phyloP scores from a whole-genome alignment of 345 rosid genomes.

The Schrenkiella parvula region DNA sequence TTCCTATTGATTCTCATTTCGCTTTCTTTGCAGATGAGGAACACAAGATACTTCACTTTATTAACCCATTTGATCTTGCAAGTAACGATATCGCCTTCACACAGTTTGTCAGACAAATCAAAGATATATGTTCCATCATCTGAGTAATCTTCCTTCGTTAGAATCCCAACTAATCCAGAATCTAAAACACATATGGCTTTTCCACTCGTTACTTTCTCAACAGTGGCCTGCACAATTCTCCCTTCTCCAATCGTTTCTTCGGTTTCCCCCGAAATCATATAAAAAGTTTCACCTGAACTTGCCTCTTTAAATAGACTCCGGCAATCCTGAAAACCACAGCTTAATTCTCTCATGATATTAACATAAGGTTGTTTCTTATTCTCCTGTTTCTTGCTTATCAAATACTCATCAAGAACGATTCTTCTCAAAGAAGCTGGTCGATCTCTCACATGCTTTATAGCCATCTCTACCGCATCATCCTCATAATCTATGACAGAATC shows the following conservation, averaged over 20 bases:
- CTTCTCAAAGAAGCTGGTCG: constrained; percentile 50
- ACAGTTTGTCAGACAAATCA: constrained; percentile 66
- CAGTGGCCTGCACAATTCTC: constrained; percentile 68
- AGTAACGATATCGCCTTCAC: constrained; percentile 70
- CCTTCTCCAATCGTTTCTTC: constrained; percentile 59
- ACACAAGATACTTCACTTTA: constrained; percentile 65
- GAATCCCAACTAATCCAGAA: constrained; percentile 61
- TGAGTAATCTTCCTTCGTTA: constrained; percentile 67
- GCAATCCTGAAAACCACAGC: too few relatives aligned
- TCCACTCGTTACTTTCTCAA: constrained; percentile 57
- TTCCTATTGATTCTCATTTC: constrained; percentile 56
- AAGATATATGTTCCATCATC: constrained; percentile 75
- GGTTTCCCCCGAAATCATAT: too few relatives aligned
- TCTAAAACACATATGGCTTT: constrained; percentile 74
- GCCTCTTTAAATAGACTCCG: constrained; percentile 64
- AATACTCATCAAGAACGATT: constrained; percentile 44
- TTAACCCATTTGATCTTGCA: constrained; percentile 76
- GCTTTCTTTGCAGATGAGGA: constrained; percentile 60
- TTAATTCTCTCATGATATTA: constrained; percentile 63
- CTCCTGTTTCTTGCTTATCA: constrained; percentile 44
- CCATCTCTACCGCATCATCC: constrained; percentile 82
- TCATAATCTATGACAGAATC: constrained; percentile 51
- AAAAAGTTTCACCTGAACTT: constrained; percentile 56
- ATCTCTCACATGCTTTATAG: constrained; percentile 77
- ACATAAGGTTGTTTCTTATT: constrained; percentile 57